Evolutionary conservation across 495 filamentous ascomycete species (phyloP).

Genomic region (Darksidea phi): DNA sequence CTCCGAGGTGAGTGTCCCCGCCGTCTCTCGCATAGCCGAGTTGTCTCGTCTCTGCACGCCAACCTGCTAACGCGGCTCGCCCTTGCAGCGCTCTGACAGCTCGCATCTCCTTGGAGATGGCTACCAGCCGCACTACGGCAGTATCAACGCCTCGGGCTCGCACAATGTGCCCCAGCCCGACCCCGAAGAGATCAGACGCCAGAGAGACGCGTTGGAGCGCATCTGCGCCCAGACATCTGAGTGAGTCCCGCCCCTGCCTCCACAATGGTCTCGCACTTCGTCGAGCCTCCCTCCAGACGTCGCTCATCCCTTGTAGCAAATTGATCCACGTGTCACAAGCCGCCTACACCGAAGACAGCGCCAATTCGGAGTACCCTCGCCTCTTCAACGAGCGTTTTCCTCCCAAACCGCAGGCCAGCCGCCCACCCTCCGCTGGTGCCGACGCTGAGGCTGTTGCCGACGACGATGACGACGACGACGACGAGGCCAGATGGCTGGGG

Average conservation of each 20-base stretch:
- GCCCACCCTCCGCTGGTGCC: conserved; percentile 18
- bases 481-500: conserved; percentile 33
- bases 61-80: conserved; percentile 17
- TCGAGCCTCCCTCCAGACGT: neutral
- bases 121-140: conserved; percentile 42
- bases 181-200: conserved; percentile 44
- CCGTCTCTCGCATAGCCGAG: neutral
- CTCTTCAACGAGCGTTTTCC: conserved; percentile 37
- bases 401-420: conserved; percentile 14
- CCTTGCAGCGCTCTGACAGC: conserved; percentile 40
- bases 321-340: conserved; percentile 38
- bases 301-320: conserved; percentile 34
- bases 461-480: conserved; percentile 30
- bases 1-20: conserved; percentile 37
- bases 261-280: too few species aligned
- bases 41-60: neutral
- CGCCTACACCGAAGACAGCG: conserved; percentile 25
- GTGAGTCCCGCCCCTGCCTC: conserved; percentile 31
- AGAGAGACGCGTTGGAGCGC: conserved; percentile 43
- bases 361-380: conserved; percentile 36
- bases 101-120: conserved; percentile 40
- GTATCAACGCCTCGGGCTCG: conserved; percentile 19
- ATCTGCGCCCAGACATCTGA: conserved; percentile 44
- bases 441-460: neutral
- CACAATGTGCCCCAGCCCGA: conserved; percentile 38